phyloP scores from a whole-genome alignment of 2,329 filamentous ascomycete species.

The Phyllosticta citrichinensis region DNA sequence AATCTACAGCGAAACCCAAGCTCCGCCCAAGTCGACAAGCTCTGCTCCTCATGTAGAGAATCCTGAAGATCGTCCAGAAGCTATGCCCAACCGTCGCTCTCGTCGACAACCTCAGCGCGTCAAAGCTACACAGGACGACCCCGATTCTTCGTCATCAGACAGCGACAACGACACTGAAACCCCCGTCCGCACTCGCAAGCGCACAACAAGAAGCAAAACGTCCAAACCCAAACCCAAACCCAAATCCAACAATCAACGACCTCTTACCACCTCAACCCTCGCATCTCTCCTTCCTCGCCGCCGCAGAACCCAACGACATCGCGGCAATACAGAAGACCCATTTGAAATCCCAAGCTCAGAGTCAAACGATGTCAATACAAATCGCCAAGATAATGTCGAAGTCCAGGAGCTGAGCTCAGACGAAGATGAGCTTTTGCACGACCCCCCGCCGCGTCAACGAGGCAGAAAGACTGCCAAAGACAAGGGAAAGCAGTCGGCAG shows the following conservation, averaged over 20 bases:
- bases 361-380: slow-evolving; percentile 11
- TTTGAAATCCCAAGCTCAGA: slow-evolving; percentile 33
- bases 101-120: slow-evolving; percentile 6
- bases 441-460: neutral
- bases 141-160: slow-evolving; percentile 14
- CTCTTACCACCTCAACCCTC: slow-evolving; percentile 34
- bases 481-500: slow-evolving; percentile 14
- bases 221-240: neutral
- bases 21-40: slow-evolving; percentile 34
- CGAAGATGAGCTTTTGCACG: slow-evolving; percentile 31
- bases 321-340: slow-evolving; percentile 18
- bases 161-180: slow-evolving; percentile 23
- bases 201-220: slow-evolving; percentile 16
- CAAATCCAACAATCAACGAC: slow-evolving; percentile 13
- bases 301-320: slow-evolving; percentile 14
- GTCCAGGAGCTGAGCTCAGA: slow-evolving; percentile 23
- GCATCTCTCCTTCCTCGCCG: slow-evolving; percentile 36
- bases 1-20: slow-evolving; percentile 31
- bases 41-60: neutral
- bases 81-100: slow-evolving; percentile 3
- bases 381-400: neutral
- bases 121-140: slow-evolving; percentile 15
- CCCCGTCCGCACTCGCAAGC: slow-evolving; percentile 4
- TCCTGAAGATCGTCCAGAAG: slow-evolving; percentile 7
- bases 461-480: slow-evolving; percentile 11